These are phyloP conservation scores for Plasmodium malariae DNA, from an alignment of 169 alveolate genomes.

Conservation along the genomic window DNA sequence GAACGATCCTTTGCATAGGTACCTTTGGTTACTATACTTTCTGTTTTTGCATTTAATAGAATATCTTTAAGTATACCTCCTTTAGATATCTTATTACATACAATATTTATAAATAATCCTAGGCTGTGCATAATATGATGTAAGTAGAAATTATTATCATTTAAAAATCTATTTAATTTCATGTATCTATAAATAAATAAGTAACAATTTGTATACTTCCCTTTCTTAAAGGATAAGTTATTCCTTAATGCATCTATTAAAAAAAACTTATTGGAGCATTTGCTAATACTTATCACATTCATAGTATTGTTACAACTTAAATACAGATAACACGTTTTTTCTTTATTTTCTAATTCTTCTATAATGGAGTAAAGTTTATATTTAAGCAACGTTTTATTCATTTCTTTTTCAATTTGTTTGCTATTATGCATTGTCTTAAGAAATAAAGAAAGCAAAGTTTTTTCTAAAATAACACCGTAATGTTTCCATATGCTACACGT, in stretches of 20 bases:
- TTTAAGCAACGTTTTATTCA: conserved; percentile 23
- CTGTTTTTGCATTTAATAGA: background rate
- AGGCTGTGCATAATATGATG: conserved; percentile 32
- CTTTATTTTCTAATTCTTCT: conserved; percentile 52
- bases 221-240: background rate
- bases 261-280: conserved; percentile 29
- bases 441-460: conserved; percentile 16
- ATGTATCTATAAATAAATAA: conserved; percentile 53
- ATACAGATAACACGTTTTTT: conserved; percentile 48
- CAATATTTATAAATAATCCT: conserved; percentile 46
- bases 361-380: conserved; percentile 34
- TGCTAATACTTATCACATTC: conserved; percentile 67
- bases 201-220: conserved; percentile 24
- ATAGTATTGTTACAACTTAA: conserved; percentile 19
- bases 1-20: background rate
- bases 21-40: background rate
- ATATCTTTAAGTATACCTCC: conserved; percentile 8
- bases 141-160: conserved; percentile 4
- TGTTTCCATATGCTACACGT: background rate
- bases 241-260: conserved; percentile 14
- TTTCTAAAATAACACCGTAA: background rate
- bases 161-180: conserved; percentile 13
- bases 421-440: background rate
- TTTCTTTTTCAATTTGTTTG: conserved; percentile 14
- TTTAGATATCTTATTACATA: conserved; percentile 18